Base-by-base conservation (phyloP, 2,329 filamentous ascomycete species). In the Alternaria postmessia region DNA sequence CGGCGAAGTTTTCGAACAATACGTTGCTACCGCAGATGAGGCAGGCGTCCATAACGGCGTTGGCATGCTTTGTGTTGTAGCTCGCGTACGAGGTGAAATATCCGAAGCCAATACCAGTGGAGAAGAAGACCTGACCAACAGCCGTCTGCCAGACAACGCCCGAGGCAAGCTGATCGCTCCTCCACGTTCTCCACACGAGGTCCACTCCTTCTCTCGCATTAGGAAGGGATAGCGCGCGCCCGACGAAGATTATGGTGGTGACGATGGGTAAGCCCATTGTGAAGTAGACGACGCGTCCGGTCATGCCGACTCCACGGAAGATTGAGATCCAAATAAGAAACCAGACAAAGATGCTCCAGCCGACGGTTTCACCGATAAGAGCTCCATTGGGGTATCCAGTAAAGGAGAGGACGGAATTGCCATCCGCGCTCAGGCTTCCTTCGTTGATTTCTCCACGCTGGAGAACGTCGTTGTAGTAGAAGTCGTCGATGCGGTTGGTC, bases 191-290 rank as follows among this genome's bases (percentile, higher is more conserved):
- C 78, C 79, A 83, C n/a, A 81, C 67, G 0, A 87, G 78, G 57
- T 79, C 82, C 34, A 87, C 78, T 6, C 86, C 86, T 26, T 81
- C 81, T 1, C 79, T 68, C 0, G 86, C 86, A 66, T 87, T 87
- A 0, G 82, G 80, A 0, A 87, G 82, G 0, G 86, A 87, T 1
- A 83, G 71, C 0, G 83, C 80, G 2, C 86, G 82, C 18, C 84
- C 86, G 47, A 88, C 81, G 26, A 88, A 79, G 55, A 87, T 82
- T 61, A 88, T 80, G 3, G 84, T 87, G 14, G 85, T 84, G 59
- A 86, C 76, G 51, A 88, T 86, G 0, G 86, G 86, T 5, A 88
- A 70, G 1, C 85, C 85, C 85, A 88, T 87, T n/a, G 85, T 87
- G 72, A 86, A 86, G 75, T 87, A 88, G 5, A 87, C 85, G 9